Conservation (phyloP, 2,329 filamentous ascomycete species). For the Tolypocladium endophyticum region DNA sequence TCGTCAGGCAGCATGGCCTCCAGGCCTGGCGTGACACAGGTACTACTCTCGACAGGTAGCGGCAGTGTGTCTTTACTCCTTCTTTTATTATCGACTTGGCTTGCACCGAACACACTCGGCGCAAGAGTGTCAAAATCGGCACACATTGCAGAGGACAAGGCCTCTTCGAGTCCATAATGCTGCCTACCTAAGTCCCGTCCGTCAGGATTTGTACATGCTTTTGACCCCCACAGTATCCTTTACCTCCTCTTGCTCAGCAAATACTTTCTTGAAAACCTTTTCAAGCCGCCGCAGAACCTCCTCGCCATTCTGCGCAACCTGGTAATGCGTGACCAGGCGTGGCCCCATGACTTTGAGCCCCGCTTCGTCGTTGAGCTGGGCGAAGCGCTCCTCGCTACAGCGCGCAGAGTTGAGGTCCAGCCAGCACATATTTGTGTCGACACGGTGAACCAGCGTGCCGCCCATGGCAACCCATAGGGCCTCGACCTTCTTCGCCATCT, state of each 20-base stretch:
- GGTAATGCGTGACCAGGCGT: conserved; percentile 39
- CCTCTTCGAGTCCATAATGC: neutral
- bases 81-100: neutral
- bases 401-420: conserved; percentile 57
- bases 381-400: conserved; percentile 25
- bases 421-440: conserved; percentile 92
- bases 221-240: neutral
- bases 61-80: neutral
- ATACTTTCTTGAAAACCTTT: conserved; percentile 36
- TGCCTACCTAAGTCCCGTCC: too few species aligned
- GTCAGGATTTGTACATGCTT: conserved; percentile 1
- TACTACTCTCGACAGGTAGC: neutral
- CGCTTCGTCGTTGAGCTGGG: conserved; percentile 26
- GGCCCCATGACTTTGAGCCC: conserved; percentile 30
- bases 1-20: neutral
- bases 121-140: neutral
- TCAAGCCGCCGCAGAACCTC: conserved; percentile 49
- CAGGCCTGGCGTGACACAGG: neutral
- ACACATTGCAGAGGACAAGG: neutral
- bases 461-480: conserved; percentile 60
- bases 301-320: conserved; percentile 52
- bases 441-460: conserved; percentile 56
- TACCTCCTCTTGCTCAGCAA: conserved; percentile 9
- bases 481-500: conserved; percentile 53
- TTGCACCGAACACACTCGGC: neutral